Base-by-base conservation (phyloP, 2,329 filamentous ascomycete genomes). In the Dendryphion nanum region DNA sequence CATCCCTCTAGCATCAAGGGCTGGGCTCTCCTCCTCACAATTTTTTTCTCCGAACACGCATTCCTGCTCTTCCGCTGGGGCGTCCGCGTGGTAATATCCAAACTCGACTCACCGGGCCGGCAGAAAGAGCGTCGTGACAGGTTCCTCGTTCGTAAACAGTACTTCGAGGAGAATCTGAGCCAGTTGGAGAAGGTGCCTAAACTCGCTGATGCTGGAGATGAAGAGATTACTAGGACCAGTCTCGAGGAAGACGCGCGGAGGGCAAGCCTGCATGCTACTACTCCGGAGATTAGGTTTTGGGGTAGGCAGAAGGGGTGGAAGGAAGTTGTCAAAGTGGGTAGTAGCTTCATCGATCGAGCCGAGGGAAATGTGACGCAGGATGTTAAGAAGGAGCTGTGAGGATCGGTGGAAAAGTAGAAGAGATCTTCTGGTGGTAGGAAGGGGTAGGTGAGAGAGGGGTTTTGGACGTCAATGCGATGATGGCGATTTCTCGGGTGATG, bases 31-130 rank as follows among this genome's bases (percentile, higher is more conserved):
- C 76, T 98, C 4, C 72, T 95, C 14, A 81, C 83, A 15, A 83
- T 98, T 40, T 79, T 97, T 52, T 79, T 94, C 51, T 83, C 88
- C 0, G 93, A 98, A 62, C 91, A 98, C 61, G 69, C 90, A 13
- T 97, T 95, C 63, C 79, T 98, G n/a, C 72, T 82, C 2, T 77
- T 87, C 2, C 83, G 90, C 54, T 76, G 83, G 44, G 77, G 75
- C 1, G 85, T 96, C 4, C 80, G 83, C 28, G 78, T 81, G 37
- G 82, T 83, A 4, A 79, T 98, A 52, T 75, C 74, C 42, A 93
- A 89, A 63, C 71, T 96, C 37, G 90, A 97, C 55, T 90, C 85
- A 32, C 87, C 88, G 0, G 90, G 89, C 1, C 73, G 90, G 40
- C 87, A 94, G 55, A 89, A 89, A 64, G 90, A 95, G 67, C 79